Percentiles rank a stretch among this genome's conserved stretches.
Evolutionary conservation across 1,284 basidiomycete species (phyloP).

Genomic region (Ustilago xerochloae): DNA sequence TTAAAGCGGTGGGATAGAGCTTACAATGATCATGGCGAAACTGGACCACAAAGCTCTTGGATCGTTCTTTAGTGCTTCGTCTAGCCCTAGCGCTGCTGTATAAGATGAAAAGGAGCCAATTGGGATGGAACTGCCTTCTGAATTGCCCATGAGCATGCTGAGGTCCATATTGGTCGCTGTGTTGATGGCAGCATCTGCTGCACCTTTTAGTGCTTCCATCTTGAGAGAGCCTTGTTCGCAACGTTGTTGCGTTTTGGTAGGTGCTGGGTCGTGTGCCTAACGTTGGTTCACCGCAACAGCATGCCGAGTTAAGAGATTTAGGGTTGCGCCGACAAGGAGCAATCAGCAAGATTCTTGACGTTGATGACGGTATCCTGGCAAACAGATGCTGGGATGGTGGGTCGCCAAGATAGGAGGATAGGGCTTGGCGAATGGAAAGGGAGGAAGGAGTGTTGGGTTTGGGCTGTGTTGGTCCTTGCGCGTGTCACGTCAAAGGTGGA

Average conservation of each 20-base stretch:
- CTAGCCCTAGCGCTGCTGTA: neutral
- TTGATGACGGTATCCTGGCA: too few relatives aligned
- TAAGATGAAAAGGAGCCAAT: neutral
- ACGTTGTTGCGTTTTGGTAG: neutral
- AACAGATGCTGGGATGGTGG: too few relatives aligned
- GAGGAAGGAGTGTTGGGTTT: too few relatives aligned
- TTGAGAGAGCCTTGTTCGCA: neutral
- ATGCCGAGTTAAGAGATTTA: too few relatives aligned
- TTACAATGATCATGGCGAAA: conserved; percentile 53
- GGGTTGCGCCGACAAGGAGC: too few relatives aligned
- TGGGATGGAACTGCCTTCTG: conserved; percentile 4
- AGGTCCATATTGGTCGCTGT: conserved; percentile 9
- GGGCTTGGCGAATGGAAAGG: neutral
- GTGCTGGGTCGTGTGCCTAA: too few relatives aligned
- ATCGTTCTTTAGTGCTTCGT: conserved; percentile 35
- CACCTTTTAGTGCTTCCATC: conserved; percentile 6
- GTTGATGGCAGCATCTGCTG: neutral
- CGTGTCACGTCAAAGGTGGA: neutral
- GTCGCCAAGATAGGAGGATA: too few relatives aligned
- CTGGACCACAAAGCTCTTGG: conserved; percentile 47
- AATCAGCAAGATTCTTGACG: too few relatives aligned
- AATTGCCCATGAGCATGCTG: conserved; percentile 29
- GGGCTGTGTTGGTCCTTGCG: too few relatives aligned
- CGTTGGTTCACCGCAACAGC: too few relatives aligned
- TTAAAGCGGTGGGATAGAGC: neutral